Evolutionary conservation across 2,329 filamentous ascomycete genomes (phyloP).

Genomic region (Pseudocercospora fijiensis): DNA sequence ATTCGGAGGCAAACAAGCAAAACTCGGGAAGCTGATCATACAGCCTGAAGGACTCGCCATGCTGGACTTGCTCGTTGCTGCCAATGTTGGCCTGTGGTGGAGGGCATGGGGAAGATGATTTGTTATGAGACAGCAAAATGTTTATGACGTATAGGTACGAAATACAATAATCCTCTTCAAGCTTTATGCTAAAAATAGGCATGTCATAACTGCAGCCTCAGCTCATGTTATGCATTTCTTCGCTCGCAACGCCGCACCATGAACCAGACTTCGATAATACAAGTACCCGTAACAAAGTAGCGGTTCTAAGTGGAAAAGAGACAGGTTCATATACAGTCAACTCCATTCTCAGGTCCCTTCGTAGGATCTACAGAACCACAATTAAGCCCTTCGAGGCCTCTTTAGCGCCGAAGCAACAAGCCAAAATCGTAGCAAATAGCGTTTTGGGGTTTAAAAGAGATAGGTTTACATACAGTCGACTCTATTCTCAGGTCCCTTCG

Average conservation of each 20-base stretch:
- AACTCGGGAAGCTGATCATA: conserved; percentile 89
- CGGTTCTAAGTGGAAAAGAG: too few relatives aligned
- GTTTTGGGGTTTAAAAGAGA: too few relatives aligned
- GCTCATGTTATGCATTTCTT: neutral
- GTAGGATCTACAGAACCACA: too few relatives aligned
- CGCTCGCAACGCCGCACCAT: neutral
- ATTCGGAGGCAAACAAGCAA: conserved; percentile 79
- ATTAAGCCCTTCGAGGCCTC: too few relatives aligned
- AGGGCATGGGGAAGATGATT: conserved; percentile 55
- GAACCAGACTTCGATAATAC: neutral
- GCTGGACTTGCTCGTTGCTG: conserved; percentile 86
- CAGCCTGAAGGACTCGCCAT: conserved; percentile 90
- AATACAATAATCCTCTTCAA: neutral
- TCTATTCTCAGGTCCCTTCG: too few relatives aligned
- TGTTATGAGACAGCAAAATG: neutral
- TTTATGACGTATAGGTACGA: neutral
- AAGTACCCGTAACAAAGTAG: too few relatives aligned
- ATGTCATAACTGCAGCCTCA: neutral
- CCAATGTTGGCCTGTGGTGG: conserved; percentile 94
- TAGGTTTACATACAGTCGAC: too few relatives aligned
- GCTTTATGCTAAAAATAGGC: neutral
- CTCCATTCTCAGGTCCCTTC: too few relatives aligned
- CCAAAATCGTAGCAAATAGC: too few relatives aligned
- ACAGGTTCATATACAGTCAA: too few relatives aligned
- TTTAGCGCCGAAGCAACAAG: too few relatives aligned